Evolutionary conservation across 257 asterid species (phyloP).

Genomic region (Solanum habrochaites): DNA sequence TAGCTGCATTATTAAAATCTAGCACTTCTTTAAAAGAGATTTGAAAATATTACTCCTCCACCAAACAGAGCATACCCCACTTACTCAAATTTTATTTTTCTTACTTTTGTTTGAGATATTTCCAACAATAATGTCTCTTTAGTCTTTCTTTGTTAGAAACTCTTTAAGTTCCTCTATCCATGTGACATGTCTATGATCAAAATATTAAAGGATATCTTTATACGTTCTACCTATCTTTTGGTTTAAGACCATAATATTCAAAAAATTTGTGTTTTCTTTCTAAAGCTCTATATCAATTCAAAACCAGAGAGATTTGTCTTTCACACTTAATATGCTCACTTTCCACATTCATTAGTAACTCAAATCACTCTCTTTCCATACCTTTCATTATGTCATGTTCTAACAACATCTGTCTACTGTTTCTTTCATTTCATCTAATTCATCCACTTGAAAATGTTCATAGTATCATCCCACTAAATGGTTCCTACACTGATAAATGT

Average conservation of each 20-base stretch:
- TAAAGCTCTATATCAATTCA: too few species aligned
- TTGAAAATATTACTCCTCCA: conserved; percentile 11
- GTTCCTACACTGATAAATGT: conserved; percentile 32
- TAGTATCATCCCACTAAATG: conserved; percentile 31
- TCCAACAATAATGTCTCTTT: background rate
- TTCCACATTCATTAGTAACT: background rate
- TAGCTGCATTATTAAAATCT: too few species aligned
- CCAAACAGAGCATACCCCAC: conserved; percentile 5
- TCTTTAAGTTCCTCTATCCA: too few species aligned
- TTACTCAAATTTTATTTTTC: background rate
- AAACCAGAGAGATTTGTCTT: too few species aligned
- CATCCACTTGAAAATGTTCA: conserved; percentile 20
- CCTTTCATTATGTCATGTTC: conserved; percentile 9
- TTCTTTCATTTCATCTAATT: conserved; percentile 5
- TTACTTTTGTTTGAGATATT: too few species aligned
- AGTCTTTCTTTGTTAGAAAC: too few species aligned
- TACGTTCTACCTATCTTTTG: too few species aligned
- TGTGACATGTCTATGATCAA: background rate
- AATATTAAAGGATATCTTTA: too few species aligned
- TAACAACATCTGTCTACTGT: background rate
- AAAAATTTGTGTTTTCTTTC: too few species aligned
- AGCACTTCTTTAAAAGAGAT: conserved; percentile 43
- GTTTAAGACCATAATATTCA: too few species aligned
- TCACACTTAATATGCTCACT: background rate
- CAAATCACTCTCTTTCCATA: background rate